Evolutionary conservation across 371 early-diverging fungal genomes (phyloP), one percentile per base, ranked within the genome.

Genomic region (Entomophthora muscae): DNA sequence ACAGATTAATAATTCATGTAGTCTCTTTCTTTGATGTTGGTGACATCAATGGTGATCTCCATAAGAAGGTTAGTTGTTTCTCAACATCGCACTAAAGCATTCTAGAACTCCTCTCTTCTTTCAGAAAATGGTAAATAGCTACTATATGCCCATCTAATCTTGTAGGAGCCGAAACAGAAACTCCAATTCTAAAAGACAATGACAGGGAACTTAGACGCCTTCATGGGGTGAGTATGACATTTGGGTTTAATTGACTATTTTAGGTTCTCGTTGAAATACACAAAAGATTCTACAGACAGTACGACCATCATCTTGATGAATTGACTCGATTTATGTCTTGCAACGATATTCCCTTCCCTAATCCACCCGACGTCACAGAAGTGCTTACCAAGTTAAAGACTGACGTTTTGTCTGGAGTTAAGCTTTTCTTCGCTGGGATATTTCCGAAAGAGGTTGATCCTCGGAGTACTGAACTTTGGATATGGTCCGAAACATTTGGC

Each of bases 21-120:
- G 93, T 88, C 68, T 85, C 84, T 59, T 96, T 92, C 69, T 98
- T 95, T 73, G 91, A 91, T n/a, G 88, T 83, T 63, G 98, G 95
- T 21, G 98, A 98, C 69, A 96, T 98, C 66, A 93, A 98, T 70
- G 88, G 75, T 68, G 53, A 24, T 23, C 54, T 28, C 24, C 52
- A 12, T 54, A 17, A 5, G 28, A 33, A 27, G n/a, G n/a, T n/a
- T n/a, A n/a, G n/a, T n/a, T n/a, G n/a, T n/a, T n/a, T n/a, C n/a
- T n/a, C n/a, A n/a, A n/a, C n/a, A n/a, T n/a, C n/a, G n/a, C n/a
- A n/a, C n/a, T n/a, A n/a, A n/a, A n/a, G n/a, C n/a, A n/a, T n/a
- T n/a, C n/a, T n/a, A n/a, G n/a, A n/a, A n/a, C n/a, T n/a, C n/a
- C n/a, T n/a, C n/a, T n/a, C n/a, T n/a, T n/a, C n/a, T n/a, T n/a